Conservation (phyloP, 768 basidiomycete species). For the Suillus bovinus region DNA sequence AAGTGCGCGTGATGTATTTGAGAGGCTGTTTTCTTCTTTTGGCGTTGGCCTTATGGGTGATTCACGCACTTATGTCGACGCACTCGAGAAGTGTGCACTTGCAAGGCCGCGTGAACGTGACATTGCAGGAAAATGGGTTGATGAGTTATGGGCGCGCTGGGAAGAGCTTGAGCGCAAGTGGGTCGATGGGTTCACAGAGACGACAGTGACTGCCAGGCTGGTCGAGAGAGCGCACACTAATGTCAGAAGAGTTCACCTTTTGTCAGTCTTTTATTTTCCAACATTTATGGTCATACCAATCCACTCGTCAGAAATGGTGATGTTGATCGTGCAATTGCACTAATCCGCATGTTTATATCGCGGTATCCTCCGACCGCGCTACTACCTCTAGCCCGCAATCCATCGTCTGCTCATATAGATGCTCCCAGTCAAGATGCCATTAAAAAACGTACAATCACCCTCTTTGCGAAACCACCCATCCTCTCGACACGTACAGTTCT, state of each 20-base stretch:
- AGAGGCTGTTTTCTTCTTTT: conserved; percentile 39
- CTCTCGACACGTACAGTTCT: conserved; percentile 63
- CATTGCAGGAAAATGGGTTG: conserved; percentile 51
- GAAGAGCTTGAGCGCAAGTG: conserved; percentile 42
- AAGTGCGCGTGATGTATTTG: conserved; percentile 48
- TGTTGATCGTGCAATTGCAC: conserved; percentile 51
- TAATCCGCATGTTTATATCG: conserved; percentile 60
- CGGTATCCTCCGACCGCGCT: conserved; percentile 64
- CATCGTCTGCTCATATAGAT: neutral
- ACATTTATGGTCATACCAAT: neutral
- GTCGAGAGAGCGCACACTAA: conserved; percentile 71
- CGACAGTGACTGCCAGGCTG: conserved; percentile 38
- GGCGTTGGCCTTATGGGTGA: conserved; percentile 41
- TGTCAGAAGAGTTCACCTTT: conserved; percentile 61
- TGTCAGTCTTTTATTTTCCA: conserved; percentile 46
- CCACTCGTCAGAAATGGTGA: conserved; percentile 43
- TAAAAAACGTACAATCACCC: conserved; percentile 16
- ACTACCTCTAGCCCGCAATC: conserved; percentile 24
- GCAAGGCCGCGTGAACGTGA: conserved; percentile 45
- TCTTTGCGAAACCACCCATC: conserved; percentile 44
- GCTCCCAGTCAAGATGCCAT: neutral
- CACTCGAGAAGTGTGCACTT: conserved; percentile 63
- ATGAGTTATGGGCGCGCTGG: conserved; percentile 72
- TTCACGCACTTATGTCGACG: conserved; percentile 59
- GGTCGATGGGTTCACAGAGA: conserved; percentile 25